phyloP scores from a whole-genome alignment of 139 green algal genomes.

The Pseudopediastrum boryanum region DNA sequence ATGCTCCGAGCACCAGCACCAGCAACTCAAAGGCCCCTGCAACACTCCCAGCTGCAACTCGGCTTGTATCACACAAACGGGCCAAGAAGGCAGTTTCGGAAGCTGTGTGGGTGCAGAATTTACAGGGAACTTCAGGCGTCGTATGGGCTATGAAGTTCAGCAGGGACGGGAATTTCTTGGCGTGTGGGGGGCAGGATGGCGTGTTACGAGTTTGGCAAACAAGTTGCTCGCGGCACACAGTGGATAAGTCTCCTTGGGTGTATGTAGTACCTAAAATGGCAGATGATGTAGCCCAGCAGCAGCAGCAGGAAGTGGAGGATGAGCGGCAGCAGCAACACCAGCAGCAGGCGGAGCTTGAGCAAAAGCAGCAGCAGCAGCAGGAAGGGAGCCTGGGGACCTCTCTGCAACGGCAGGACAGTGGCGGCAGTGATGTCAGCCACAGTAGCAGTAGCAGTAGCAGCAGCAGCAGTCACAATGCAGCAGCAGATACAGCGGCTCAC shows the following conservation, averaged over 20 bases:
- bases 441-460: background rate
- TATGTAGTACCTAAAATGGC: background rate
- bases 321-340: background rate
- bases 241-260: background rate
- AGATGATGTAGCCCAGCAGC: conserved; percentile 1
- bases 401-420: background rate
- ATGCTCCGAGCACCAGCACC: background rate
- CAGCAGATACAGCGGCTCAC: conserved; percentile 6
- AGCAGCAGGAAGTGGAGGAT: background rate
- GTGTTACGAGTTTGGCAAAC: conserved; percentile 77
- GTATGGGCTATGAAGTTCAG: conserved; percentile 85
- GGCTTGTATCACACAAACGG: conserved; percentile 29
- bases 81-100: background rate
- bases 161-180: conserved; percentile 76
- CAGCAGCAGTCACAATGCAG: background rate
- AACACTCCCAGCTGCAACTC: conserved; percentile 1
- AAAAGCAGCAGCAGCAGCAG: conserved; percentile 3
- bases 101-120: conserved; percentile 15
- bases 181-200: conserved; percentile 86
- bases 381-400: background rate
- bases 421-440: background rate
- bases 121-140: conserved; percentile 44
- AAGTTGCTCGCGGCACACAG: conserved; percentile 15
- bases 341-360: conserved; percentile 7
- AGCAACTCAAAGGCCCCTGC: background rate